Base-by-base conservation (phyloP, 345 rosid genomes). In the Kernera saxatilis region DNA sequence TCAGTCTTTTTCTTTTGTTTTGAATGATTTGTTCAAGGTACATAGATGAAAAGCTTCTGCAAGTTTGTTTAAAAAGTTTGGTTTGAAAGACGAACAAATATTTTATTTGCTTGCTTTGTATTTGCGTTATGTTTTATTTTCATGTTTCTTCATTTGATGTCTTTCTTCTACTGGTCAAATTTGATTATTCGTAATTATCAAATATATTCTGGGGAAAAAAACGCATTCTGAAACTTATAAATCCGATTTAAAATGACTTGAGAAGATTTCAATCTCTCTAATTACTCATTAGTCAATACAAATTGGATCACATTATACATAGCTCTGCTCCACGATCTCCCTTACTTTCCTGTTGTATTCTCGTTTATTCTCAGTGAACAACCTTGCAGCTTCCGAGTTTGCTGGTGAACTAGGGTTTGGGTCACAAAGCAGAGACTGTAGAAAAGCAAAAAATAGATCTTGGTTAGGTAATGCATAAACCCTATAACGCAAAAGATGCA, bases 371-470 rank as follows among this genome's bases (percentile, higher is more conserved):
- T 83, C 85, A 26, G 87, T 84, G 54, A 84, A 86, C 89, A 84
- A 65, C 64, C 87, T 81, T 26, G 91, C 91, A 27, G 94, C 94
- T 71, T 84, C 91, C 0, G 86, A 83, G 69, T 88, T 88, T 62
- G 91, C 87, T 1, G 91, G 89, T 5, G 87, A 88, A 68, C 80
- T 83, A 14, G 87, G 91, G 57, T 86, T 88, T n/a, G 89, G 94
- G 37, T 88, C 94, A 65, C 91, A 84, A 15, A 88, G 91, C 74
- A 88, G 60, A 7, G 93, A 86, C 91, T 84, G 81, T 8, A 23
- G 68, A 21, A 32, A 11, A 17, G 2, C 0, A 3, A 6, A 14
- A 68, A 25, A 33, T 0, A 67, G 21, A 25, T 36, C 12, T 58
- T 49, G 45, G 46, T 74, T 49, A 56, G 72, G 15, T 55, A 9